phyloP scores from a whole-genome alignment of 441 rosid genomes.

The Gossypium davidsonii region DNA sequence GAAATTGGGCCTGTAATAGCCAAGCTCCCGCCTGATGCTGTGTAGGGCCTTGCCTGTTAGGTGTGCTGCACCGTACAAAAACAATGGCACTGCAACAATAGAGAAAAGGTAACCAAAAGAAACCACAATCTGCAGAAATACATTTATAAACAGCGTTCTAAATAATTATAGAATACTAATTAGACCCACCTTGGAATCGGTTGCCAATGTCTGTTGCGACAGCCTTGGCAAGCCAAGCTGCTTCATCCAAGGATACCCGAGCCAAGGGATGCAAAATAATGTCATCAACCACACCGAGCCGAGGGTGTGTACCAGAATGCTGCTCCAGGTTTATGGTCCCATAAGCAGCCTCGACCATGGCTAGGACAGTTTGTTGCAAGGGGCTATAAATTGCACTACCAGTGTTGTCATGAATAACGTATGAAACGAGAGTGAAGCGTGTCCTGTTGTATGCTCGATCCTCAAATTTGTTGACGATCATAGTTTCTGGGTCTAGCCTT shows the following conservation, averaged over 20 bases:
- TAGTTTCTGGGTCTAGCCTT: slow-evolving; percentile 35
- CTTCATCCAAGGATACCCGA: slow-evolving; percentile 47
- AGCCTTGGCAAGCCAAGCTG: slow-evolving; percentile 54
- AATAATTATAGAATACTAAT: not conserved
- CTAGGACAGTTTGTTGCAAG: slow-evolving; percentile 42
- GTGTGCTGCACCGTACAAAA: slow-evolving; percentile 54
- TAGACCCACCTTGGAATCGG: slow-evolving; percentile 41
- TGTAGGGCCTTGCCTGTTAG: slow-evolving; percentile 49
- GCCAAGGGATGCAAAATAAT: slow-evolving; percentile 53
- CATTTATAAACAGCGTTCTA: not conserved
- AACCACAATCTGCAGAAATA: not conserved
- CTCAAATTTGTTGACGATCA: slow-evolving; percentile 43
- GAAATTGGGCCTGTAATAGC: slow-evolving; percentile 52
- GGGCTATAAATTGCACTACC: slow-evolving; percentile 49
- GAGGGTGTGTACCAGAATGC: slow-evolving; percentile 51
- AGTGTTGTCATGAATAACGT: slow-evolving; percentile 36
- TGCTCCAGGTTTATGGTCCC: slow-evolving; percentile 41
- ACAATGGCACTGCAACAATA: slow-evolving; percentile 47
- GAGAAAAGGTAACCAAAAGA: not conserved
- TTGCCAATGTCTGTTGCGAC: slow-evolving; percentile 49
- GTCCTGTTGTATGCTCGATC: slow-evolving; percentile 48
- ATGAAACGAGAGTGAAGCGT: slow-evolving; percentile 50
- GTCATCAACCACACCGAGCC: slow-evolving; percentile 61
- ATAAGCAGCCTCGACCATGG: slow-evolving; percentile 51
- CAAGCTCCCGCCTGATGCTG: slow-evolving; percentile 52